These are phyloP conservation scores for Polyporus arcularius DNA, from an alignment of 768 basidiomycete species.

Conservation along the genomic window DNA sequence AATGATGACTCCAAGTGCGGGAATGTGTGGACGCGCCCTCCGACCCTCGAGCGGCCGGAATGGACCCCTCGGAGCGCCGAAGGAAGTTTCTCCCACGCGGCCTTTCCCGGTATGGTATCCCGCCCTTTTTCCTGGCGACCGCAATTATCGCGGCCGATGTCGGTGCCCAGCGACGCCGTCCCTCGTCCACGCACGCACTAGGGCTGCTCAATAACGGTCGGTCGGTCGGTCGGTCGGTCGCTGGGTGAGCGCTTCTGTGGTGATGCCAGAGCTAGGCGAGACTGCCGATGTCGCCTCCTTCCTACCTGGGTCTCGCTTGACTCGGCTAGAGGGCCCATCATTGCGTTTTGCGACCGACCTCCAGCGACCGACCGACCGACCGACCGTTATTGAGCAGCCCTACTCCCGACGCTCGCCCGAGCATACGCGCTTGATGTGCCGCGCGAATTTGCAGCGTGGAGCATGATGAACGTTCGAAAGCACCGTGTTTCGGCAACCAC, in stretches of 20 bases:
- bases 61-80: background rate
- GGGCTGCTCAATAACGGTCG: no score
- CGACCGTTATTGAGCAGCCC: no score
- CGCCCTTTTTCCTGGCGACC: background rate
- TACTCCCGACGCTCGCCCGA: background rate
- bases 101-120: background rate
- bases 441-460: constrained; percentile 1
- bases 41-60: background rate
- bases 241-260: no score
- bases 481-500: background rate
- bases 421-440: background rate
- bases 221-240: no score
- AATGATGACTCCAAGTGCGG: background rate
- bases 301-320: no score
- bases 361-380: no score
- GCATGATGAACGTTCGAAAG: constrained; percentile 9
- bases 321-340: no score
- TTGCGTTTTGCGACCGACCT: no score
- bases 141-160: background rate
- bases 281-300: no score
- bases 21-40: background rate
- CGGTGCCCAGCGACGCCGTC: background rate
- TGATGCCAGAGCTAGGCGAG: no score
- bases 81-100: background rate
- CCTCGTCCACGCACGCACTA: background rate